These are phyloP conservation scores for Hypoxylon sp. DNA, from an alignment of 2,329 filamentous ascomycete genomes.

Conservation along the genomic window DNA sequence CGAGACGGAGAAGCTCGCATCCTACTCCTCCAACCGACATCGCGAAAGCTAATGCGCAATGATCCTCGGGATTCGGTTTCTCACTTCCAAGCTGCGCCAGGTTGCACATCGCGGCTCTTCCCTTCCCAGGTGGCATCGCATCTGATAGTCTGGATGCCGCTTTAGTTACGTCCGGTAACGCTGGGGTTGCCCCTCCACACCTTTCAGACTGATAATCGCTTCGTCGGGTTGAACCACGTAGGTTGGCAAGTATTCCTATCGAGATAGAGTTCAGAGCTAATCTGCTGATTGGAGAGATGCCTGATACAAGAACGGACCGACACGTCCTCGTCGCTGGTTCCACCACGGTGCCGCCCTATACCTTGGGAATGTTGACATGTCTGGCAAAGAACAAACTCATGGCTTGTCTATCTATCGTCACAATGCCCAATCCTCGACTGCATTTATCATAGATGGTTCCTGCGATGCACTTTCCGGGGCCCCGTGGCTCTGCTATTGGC, in stretches of 20 bases:
- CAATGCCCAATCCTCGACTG: conserved; percentile 41
- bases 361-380: conserved; percentile 32
- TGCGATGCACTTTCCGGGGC: conserved; percentile 33
- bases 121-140: conserved; percentile 44
- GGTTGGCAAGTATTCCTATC: conserved; percentile 32
- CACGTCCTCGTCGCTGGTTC: conserved; percentile 39
- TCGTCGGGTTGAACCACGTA: conserved; percentile 43
- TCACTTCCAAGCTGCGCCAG: conserved; percentile 26
- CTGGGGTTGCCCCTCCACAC: conserved; percentile 52
- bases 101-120: conserved; percentile 44
- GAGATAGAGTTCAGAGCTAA: conserved; percentile 40
- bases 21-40: conserved; percentile 26
- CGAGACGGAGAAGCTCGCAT: conserved; percentile 1
- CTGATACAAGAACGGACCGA: conserved; percentile 37
- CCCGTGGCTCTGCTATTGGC: conserved; percentile 36
- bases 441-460: conserved; percentile 42
- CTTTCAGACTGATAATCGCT: conserved; percentile 44
- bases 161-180: conserved; percentile 51
- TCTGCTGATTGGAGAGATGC: conserved; percentile 38
- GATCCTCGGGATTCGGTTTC: conserved; percentile 47
- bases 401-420: conserved; percentile 43
- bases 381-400: conserved; percentile 35
- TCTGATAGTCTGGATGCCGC: conserved; percentile 50
- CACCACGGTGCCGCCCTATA: conserved; percentile 48
- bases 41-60: conserved; percentile 38